Conservation (phyloP, 2,329 filamentous ascomycete species). For the Arthroderma sp. region DNA sequence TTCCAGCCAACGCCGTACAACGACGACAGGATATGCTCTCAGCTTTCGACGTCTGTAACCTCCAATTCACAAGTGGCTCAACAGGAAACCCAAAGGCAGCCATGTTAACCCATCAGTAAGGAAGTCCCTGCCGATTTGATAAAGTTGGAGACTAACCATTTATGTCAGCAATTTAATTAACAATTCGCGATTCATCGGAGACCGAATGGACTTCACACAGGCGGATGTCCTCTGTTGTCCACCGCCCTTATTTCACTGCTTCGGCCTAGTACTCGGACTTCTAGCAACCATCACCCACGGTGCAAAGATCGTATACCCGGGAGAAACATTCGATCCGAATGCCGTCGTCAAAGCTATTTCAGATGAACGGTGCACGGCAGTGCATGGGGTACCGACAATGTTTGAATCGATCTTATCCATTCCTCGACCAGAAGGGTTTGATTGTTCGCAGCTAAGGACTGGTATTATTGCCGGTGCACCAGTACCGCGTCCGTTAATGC, state of each 20-base stretch:
- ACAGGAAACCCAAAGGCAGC: constrained; percentile 61
- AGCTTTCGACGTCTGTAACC: constrained; percentile 55
- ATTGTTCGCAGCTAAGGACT: constrained; percentile 47
- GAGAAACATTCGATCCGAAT: constrained; percentile 56
- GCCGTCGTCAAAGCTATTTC: constrained; percentile 54
- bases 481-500: constrained; percentile 62
- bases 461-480: constrained; percentile 70
- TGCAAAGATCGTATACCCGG: constrained; percentile 61
- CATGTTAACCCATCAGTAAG: constrained; percentile 58
- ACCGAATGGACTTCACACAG: constrained; percentile 56
- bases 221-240: constrained; percentile 65
- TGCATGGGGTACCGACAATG: constrained; percentile 77
- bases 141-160: not conserved
- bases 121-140: constrained; percentile 1
- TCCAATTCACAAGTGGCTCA: constrained; percentile 64
- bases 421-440: constrained; percentile 35
- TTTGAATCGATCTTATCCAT: constrained; percentile 51
- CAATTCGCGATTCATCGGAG: constrained; percentile 57
- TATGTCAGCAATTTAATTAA: constrained; percentile 37
- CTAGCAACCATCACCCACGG: constrained; percentile 62
- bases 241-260: constrained; percentile 75
- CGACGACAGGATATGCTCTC: constrained; percentile 43
- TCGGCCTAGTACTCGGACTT: constrained; percentile 64
- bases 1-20: constrained; percentile 40
- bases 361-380: constrained; percentile 55